A percentile compares a stretch with the other conserved stretches of the same genome.
phyloP scores from a whole-genome alignment of 805 yeast genomes.

The Tetrapisispora namnaoensis region DNA sequence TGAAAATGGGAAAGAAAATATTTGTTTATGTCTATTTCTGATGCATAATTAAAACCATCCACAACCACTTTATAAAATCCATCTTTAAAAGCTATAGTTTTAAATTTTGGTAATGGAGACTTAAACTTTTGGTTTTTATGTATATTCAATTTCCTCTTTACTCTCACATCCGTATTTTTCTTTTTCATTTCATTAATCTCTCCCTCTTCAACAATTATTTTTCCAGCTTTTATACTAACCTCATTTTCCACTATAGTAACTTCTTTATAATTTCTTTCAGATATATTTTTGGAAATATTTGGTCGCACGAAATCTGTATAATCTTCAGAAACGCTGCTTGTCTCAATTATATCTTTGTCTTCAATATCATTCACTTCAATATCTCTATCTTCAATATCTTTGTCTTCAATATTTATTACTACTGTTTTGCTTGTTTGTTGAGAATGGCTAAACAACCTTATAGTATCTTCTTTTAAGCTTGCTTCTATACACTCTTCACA shows the following conservation, averaged over 20 bases:
- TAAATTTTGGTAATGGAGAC: constrained; percentile 43
- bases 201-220: too few species aligned
- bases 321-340: too few species aligned
- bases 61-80: constrained; percentile 37
- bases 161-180: background rate
- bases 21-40: constrained; percentile 36
- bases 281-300: too few species aligned
- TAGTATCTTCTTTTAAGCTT: background rate
- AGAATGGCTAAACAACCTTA: too few species aligned
- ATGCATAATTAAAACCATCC: constrained; percentile 47
- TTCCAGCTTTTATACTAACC: too few species aligned
- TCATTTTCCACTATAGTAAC: too few species aligned
- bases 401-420: background rate
- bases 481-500: constrained; percentile 42
- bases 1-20: constrained; percentile 81
- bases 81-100: constrained; percentile 37
- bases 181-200: background rate
- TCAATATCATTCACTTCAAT: background rate
- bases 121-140: constrained; percentile 9
- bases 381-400: background rate
- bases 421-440: background rate
- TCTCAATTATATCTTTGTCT: too few species aligned
- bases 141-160: background rate
- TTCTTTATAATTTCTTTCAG: too few species aligned
- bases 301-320: too few species aligned